Base-by-base conservation (phyloP, 2,329 filamentous ascomycete genomes). In the Emmonsiellopsis sp. region DNA sequence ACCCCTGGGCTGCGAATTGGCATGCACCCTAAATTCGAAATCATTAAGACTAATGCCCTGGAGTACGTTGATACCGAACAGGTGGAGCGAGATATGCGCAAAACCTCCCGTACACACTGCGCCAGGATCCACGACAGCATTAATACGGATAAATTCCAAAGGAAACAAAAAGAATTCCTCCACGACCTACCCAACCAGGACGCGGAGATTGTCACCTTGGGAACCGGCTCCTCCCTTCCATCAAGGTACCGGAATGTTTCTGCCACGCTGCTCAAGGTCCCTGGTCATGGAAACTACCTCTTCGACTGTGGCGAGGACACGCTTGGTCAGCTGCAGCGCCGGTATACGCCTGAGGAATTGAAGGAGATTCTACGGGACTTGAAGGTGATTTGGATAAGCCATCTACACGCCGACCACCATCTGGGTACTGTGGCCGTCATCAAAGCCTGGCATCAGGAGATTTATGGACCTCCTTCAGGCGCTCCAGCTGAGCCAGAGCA, bases 221-320 rank as follows among this genome's bases (percentile, higher is more conserved):
- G 93, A 5, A 98, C 93, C 2, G 93, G 93, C 7, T 97, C 92
- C 2, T 87, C 92, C 0, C 67, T 87, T 13, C 93, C 93, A 1
- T 95, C 89, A 35, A 94, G 94, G 67, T 93, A 96, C 69, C 87
- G 93, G 62, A 98, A 97, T 67, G 93, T 98, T 16, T 95, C 92
- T 9, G 84, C 85, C 1, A 96, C 91, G 0, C 76, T 98, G 4
- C 73, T 98, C 44, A 81, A 87, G 11, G 85, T 95, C 2, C 93
- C 93, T 6, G 87, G 84, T 3, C 80, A 84, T 61, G 93, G 93
- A n/a, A 90, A 82, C 66, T 94, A 95, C 65, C 76, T 98, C 0
- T 80, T 98, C 54, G 93, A 98, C 70, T 89, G 85, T 61, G 93
- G 93, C 54, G 93, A 98, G 70, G 90, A 89, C 63, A 96, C 93